Evolutionary conservation across 257 asterid species (phyloP).

Genomic region (Ilex asprella): DNA sequence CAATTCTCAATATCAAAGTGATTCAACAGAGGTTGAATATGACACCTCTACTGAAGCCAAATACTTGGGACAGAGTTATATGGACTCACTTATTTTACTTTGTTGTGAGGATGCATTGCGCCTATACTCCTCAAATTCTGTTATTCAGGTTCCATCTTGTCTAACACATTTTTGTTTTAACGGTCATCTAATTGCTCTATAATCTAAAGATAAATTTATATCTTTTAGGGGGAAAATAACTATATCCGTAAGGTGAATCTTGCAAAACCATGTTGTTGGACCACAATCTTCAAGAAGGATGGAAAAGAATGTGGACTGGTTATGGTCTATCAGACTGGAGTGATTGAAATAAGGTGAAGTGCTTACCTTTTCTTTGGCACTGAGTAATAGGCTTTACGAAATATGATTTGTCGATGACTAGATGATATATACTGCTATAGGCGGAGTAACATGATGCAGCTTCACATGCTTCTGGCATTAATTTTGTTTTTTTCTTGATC

Average conservation of each 20-base stretch:
- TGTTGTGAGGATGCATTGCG: slow-evolving; percentile 68
- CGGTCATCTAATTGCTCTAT: slow-evolving; percentile 12
- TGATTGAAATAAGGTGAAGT: slow-evolving; percentile 69
- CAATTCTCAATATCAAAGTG: slow-evolving; percentile 24
- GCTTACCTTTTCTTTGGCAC: slow-evolving; percentile 1
- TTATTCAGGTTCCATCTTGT: slow-evolving; percentile 49
- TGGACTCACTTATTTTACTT: slow-evolving; percentile 50
- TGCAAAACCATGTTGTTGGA: slow-evolving; percentile 75
- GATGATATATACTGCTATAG: background rate
- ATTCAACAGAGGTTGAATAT: slow-evolving; percentile 24
- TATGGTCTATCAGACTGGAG: slow-evolving; percentile 74
- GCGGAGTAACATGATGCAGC: background rate
- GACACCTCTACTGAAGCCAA: slow-evolving; percentile 14
- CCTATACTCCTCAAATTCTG: slow-evolving; percentile 42
- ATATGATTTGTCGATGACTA: background rate
- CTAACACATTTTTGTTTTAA: slow-evolving; percentile 8
- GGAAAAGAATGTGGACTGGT: slow-evolving; percentile 46
- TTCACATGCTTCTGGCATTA: background rate
- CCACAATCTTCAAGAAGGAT: slow-evolving; percentile 52
- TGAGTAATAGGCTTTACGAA: background rate
- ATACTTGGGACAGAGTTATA: slow-evolving; percentile 20
- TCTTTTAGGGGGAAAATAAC: slow-evolving; percentile 46
- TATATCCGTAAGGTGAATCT: slow-evolving; percentile 46
- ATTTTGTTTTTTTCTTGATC: too few relatives aligned
- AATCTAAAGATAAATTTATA: slow-evolving; percentile 21